phyloP scores from a whole-genome alignment of 768 basidiomycete genomes.

The Kwoniella mangroviensis region DNA sequence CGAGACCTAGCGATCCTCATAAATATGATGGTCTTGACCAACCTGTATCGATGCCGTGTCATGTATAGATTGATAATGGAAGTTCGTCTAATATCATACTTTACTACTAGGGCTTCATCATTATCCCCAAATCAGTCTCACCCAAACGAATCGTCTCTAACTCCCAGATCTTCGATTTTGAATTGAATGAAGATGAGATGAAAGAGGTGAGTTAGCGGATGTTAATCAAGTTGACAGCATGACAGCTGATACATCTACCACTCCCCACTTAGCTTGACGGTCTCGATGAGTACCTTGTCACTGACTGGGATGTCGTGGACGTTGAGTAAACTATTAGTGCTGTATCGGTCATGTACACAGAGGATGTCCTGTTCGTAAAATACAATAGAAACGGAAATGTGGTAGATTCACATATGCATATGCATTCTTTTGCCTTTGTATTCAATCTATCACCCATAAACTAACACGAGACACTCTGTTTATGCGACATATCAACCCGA shows the following conservation, averaged over 20 bases:
- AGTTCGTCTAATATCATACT: background rate
- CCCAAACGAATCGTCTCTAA: conserved; percentile 60
- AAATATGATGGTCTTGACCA: too few relatives aligned
- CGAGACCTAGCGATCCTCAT: too few relatives aligned
- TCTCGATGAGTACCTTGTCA: conserved; percentile 58
- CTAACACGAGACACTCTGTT: too few relatives aligned
- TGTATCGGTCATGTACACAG: background rate
- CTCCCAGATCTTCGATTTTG: conserved; percentile 61
- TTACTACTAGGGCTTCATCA: conserved; percentile 56
- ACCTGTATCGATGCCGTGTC: background rate
- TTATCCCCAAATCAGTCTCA: conserved; percentile 62
- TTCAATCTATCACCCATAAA: background rate
- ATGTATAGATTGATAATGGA: background rate
- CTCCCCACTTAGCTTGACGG: conserved; percentile 43
- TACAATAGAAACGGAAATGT: too few relatives aligned
- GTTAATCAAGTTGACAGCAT: too few relatives aligned
- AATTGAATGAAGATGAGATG: conserved; percentile 60
- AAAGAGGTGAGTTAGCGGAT: conserved; percentile 47
- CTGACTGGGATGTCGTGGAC: conserved; percentile 59
- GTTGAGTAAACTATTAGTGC: conserved; percentile 29
- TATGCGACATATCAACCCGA: too few relatives aligned
- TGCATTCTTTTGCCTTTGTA: background rate
- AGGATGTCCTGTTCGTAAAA: too few relatives aligned
- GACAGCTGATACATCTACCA: background rate
- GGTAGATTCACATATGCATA: background rate